Base-by-base conservation (phyloP, 306 rosid species). In the Ormosia emarginata region DNA sequence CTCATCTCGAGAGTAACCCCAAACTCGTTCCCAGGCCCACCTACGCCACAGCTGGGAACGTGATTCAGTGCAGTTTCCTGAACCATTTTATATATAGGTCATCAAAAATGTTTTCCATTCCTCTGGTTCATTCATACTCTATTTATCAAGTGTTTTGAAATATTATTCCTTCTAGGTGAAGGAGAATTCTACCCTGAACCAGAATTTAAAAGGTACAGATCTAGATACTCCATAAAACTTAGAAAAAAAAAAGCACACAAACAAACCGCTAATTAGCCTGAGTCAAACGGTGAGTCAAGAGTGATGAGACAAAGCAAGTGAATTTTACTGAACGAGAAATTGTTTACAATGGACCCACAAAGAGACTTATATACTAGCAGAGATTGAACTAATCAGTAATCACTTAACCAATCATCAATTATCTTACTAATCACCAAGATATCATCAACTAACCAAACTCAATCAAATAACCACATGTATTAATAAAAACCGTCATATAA, bases 61-160 rank as follows among this genome's bases (percentile, higher is more conserved):
- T 93, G 94, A 77, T 91, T 93, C 32, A 88, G 56, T 34, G 94
- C 88, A n/a, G 92, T 84, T 77, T 93, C 95, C 95, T 93, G 84
- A 70, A 50, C 6, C 49, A 74, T 69, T 65, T 49, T 47, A 81
- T 6, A 15, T 9, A 17, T 5, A 65, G 55, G 7, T 52, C 63
- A 49, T n/a, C 9, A 34, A 37, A 41, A 41, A 4, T 40, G 8
- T 4, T 2, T 14, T 46, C 4, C 61, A 11, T 4, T 46, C 3
- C 24, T 5, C 29, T 32, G 1, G 1, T 66, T 40, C n/a, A 14
- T 65, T 29, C 10, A 10, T 24, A 24, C 36, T 29, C 14, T 17
- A 18, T 56, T 6, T 33, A 65, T 36, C 32, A 65, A 65, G 7
- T 8, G 13, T 17, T 36, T 13, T 5, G 5, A 33, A 62, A 4